These are phyloP conservation scores for Hemerocallis citrina DNA, from an alignment of 106 monocot species.

Conservation along the genomic window DNA sequence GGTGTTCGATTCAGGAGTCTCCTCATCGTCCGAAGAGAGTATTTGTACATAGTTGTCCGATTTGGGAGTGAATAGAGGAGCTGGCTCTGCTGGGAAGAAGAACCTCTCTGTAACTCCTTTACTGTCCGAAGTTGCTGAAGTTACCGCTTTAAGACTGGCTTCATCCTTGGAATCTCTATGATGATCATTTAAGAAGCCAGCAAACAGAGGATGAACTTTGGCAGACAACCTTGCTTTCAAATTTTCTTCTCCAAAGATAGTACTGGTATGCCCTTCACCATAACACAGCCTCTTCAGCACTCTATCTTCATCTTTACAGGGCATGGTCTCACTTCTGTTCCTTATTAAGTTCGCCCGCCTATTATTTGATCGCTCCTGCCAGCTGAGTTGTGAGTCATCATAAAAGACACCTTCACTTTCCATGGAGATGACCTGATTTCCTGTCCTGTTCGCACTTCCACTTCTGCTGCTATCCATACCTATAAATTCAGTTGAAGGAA, in stretches of 20 bases:
- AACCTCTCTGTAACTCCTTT: slow-evolving; percentile 20
- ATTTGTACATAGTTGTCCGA: slow-evolving; percentile 14
- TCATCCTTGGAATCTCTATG: not conserved
- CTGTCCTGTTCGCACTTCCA: not conserved
- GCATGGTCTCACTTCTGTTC: not conserved
- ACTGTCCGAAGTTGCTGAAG: slow-evolving; percentile 1
- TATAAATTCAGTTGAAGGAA: not conserved
- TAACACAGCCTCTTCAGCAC: slow-evolving; percentile 22
- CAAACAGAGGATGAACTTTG: slow-evolving; percentile 32
- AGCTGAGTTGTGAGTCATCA: not conserved
- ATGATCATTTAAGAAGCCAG: slow-evolving; percentile 10
- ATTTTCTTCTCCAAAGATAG: slow-evolving; percentile 4
- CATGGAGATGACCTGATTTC: slow-evolving; percentile 7
- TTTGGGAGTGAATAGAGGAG: slow-evolving; percentile 3
- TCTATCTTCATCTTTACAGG: slow-evolving; percentile 17
- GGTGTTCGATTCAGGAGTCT: slow-evolving; percentile 7
- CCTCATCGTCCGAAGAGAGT: slow-evolving; percentile 36
- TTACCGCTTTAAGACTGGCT: not conserved
- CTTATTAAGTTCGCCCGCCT: slow-evolving; percentile 14
- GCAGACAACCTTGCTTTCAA: slow-evolving; percentile 14
- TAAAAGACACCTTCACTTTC: not conserved
- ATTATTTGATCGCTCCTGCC: slow-evolving; percentile 6
- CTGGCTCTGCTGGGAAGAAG: slow-evolving; percentile 32
- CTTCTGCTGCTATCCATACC: slow-evolving; percentile 2
- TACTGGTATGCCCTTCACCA: slow-evolving; percentile 5